Base-by-base conservation (phyloP, 2,329 filamentous ascomycete species). In the Fusarium annulatum region DNA sequence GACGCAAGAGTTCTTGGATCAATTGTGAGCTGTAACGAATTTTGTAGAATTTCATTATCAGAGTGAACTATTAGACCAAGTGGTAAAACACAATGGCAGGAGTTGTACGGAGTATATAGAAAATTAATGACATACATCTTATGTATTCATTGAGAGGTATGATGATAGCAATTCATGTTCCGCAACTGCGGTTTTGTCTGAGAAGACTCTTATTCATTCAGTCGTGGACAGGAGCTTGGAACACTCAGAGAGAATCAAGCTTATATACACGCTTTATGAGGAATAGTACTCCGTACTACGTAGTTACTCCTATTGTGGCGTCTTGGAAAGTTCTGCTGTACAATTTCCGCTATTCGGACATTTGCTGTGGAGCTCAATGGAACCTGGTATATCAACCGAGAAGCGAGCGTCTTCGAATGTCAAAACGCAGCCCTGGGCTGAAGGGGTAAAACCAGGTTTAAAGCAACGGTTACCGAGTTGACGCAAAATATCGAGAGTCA, bases 401-500 rank as follows among this genome's bases (percentile, higher is more conserved):
- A 49, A 49, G 34, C 38, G 34, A 53, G 21, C 33, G 39, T 34
- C 45, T 52, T 39, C 34, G 52, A 53, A 41, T 53, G 45, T 41
- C 45, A 53, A 53, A 52, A 60, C 42, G 56, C 41, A 26, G 48
- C 59, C 48, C 48, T 36, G 28, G 52, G 52, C 30, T 64, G 51
- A 60, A 53, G 46, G 51, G 48, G 18, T 19, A 55, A 26, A 45
- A n/a, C 38, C 41, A 51, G 42, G 23, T 45, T 30, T 28, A 55
- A 18, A 28, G 28, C 19, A 26, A 49, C 18, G 33, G 26, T 48
- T 55, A 45, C 30, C 33, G 28, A 60, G 60, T 63, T 45, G 62
- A 67, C 46, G 62, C 67, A 55, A 62, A 67, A 55, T 58, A 46
- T 41, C 48, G n/a, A 56, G 51, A 53, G 51, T 41, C 49, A 45